Base-by-base conservation (phyloP, 2,329 filamentous ascomycete genomes). In the Thermochaetoides dissita region DNA sequence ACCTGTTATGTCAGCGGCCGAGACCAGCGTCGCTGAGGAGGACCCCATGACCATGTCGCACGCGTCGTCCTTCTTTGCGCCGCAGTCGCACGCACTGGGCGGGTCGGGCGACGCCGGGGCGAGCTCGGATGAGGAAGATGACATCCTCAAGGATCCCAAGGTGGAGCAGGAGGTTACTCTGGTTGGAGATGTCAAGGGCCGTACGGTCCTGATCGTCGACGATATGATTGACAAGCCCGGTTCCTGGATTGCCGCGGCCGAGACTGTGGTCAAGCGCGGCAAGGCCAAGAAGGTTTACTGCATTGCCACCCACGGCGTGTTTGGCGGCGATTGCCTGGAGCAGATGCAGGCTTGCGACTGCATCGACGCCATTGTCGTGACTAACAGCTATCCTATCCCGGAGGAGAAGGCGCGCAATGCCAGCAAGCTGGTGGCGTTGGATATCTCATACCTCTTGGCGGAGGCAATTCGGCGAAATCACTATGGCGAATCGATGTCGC, bases 171-270 rank as follows among this genome's bases (percentile, higher is more conserved):
- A 89, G 68, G 93, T 98, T 54, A 98, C 91, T 0, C 71, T 98
- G n/a, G 91, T 98, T 10, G 91, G 91, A 46, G 85, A 96, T 55
- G 91, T 98, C 46, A 82, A 79, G 57, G 79, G 85, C 57, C 78
- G 85, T 45, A 81, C 85, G 0, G 91, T 96, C 41, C 82, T 98
- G 58, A 87, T 98, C 47, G 84, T 98, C 39, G 91, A 98, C 59
- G 91, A 98, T 60, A 96, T 98, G 84, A 95, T 98, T 56, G 91
- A 98, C 65, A 95, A 94, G 66, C 80, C 87, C 8, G 85, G 83
- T 10, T 94, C 86, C 6, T 98, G 91, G 91, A 93, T 98, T 52
- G 89, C 89, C 6, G 91, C 91, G 6, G 91, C 91, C 9, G 91
- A 98, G 67, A 94, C 88, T 1, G 89, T 94, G 2, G 84, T 94